These are phyloP conservation scores for Geosmithia flava DNA, from an alignment of 2,329 filamentous ascomycete species.

Conservation along the genomic window DNA sequence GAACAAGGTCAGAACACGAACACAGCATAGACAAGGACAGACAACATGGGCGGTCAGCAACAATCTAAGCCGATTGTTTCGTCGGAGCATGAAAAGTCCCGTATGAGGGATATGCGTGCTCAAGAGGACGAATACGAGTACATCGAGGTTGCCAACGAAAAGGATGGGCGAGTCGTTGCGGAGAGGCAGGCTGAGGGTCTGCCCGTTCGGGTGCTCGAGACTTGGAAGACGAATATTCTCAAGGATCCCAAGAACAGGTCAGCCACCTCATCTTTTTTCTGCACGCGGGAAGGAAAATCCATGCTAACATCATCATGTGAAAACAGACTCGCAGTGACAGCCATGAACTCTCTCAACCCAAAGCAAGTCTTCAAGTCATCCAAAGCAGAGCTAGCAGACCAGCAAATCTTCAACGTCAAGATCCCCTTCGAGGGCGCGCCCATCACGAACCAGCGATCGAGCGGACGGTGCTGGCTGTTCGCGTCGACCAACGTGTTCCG, in stretches of 20 bases:
- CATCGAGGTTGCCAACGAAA: constrained; percentile 31
- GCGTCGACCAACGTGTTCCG: constrained; percentile 86
- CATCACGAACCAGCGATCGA: constrained; percentile 73
- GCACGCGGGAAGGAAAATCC: not conserved
- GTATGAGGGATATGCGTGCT: constrained; percentile 30
- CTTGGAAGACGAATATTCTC: constrained; percentile 51
- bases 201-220: constrained; percentile 33
- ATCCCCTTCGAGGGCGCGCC: constrained; percentile 74
- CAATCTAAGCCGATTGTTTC: constrained; percentile 21
- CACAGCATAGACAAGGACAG: constrained; percentile 24
- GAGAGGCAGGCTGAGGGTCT: constrained; percentile 27
- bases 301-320: not conserved
- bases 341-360: constrained; percentile 56
- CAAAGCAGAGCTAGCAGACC: constrained; percentile 51
- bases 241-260: constrained; percentile 55
- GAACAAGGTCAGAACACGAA: too few relatives aligned
- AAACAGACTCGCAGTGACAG: constrained; percentile 59
- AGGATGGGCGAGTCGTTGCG: constrained; percentile 4
- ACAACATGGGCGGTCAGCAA: constrained; percentile 1
- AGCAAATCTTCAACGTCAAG: constrained; percentile 71
- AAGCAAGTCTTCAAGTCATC: constrained; percentile 53
- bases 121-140: constrained; percentile 39
- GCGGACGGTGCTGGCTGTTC: constrained; percentile 85
- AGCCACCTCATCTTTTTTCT: not conserved
- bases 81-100: constrained; percentile 25